Conservation (phyloP, 805 yeast genomes). For the Wickerhamiella slavikovae region DNA sequence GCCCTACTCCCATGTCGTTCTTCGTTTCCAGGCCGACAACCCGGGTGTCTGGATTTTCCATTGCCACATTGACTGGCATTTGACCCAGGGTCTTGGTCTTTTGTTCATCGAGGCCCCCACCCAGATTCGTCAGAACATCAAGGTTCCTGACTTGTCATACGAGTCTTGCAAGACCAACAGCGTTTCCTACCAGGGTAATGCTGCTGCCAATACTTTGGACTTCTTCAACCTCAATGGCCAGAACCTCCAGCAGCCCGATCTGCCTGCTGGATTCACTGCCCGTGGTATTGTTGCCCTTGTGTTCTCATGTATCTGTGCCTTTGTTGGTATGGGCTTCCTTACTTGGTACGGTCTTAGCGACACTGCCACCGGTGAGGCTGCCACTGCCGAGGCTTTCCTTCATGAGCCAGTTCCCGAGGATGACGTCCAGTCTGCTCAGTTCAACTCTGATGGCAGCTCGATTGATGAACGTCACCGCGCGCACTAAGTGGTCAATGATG, state of each 20-base stretch:
- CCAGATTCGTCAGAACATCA: conserved; percentile 32
- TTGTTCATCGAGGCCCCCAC: conserved; percentile 68
- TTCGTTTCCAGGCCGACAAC: conserved; percentile 78
- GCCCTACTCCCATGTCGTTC: conserved; percentile 68
- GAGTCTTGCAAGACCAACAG: conserved; percentile 39
- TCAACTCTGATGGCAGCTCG: background rate
- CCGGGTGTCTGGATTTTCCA: conserved; percentile 99
- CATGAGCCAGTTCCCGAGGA: conserved; percentile 1
- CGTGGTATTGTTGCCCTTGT: conserved; percentile 87
- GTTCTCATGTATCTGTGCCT: conserved; percentile 72
- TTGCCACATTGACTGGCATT: conserved; percentile 97
- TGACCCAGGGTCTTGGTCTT: conserved; percentile 80
- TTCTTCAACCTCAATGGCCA: conserved; percentile 49
- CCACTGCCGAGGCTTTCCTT: conserved; percentile 1
- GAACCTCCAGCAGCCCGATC: conserved; percentile 39
- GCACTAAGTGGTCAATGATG: too few species aligned
- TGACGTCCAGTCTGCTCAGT: conserved; percentile 1
- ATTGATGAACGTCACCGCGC: background rate
- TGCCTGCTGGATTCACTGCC: conserved; percentile 86
- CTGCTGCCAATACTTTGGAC: conserved; percentile 63
- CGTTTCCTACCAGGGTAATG: conserved; percentile 50
- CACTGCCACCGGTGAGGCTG: conserved; percentile 9
- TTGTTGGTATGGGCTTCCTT: conserved; percentile 61
- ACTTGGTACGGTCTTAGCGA: conserved; percentile 76
- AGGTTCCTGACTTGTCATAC: conserved; percentile 38